These are phyloP conservation scores for Neoscytalidium dimidiatum DNA, from an alignment of 2,329 filamentous ascomycete genomes.

Conservation along the genomic window DNA sequence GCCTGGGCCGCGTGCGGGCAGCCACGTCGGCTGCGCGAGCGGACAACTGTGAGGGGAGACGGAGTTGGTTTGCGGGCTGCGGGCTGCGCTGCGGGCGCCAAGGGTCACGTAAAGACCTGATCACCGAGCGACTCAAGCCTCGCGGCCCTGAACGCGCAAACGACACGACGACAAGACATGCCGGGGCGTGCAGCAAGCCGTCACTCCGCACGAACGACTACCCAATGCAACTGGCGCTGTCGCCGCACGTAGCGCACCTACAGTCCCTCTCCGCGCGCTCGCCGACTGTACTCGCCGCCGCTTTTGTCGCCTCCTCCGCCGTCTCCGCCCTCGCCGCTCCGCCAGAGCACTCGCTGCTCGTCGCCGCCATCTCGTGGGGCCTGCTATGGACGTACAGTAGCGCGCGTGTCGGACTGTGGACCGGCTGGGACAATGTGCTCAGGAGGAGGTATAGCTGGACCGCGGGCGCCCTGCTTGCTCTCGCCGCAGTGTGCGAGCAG, in stretches of 20 bases:
- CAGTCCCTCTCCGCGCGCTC: slow-evolving; percentile 17
- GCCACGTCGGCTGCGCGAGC: neutral
- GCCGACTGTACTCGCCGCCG: neutral
- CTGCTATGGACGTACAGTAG: slow-evolving; percentile 39
- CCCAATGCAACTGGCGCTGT: slow-evolving; percentile 21
- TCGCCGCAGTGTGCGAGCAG: slow-evolving; percentile 47
- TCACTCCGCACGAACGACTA: slow-evolving; percentile 13
- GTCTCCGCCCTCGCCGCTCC: slow-evolving; percentile 8
- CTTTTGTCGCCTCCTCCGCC: slow-evolving; percentile 14
- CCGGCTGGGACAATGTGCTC: slow-evolving; percentile 28
- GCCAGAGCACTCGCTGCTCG: slow-evolving; percentile 43
- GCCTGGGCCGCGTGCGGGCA: neutral
- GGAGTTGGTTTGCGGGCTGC: no score
- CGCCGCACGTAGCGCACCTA: slow-evolving; percentile 20
- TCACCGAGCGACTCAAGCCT: slow-evolving; percentile 18
- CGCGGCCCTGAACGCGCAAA: slow-evolving; percentile 2
- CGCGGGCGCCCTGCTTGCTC: slow-evolving; percentile 44
- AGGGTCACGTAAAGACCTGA: slow-evolving; percentile 9
- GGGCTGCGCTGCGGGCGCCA: neutral
- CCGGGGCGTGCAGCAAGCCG: slow-evolving; percentile 18
- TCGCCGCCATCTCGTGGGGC: slow-evolving; percentile 46
- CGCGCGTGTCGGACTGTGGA: slow-evolving; percentile 34
- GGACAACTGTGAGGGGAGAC: no score
- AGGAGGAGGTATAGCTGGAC: slow-evolving; percentile 38
- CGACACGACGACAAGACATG: slow-evolving; percentile 19